These are phyloP conservation scores for Pseudonectria buxi DNA, from an alignment of 2,329 filamentous ascomycete genomes.

Conservation along the genomic window DNA sequence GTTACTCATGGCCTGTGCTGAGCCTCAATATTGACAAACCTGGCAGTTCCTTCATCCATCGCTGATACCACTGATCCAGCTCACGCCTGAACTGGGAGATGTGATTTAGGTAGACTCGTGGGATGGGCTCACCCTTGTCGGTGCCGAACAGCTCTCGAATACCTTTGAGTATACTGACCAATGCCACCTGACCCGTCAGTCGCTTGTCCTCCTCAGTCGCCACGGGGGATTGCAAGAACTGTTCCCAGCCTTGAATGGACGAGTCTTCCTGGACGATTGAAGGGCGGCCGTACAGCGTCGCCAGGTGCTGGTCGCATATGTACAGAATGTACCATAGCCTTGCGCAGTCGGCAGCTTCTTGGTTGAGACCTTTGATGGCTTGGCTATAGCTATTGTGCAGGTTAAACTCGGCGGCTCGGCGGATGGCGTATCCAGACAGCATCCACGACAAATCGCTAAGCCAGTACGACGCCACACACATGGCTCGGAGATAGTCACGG, in stretches of 20 bases:
- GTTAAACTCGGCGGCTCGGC: constrained; percentile 42
- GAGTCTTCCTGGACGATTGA: constrained; percentile 52
- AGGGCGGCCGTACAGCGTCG: constrained; percentile 53
- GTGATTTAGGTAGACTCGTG: constrained; percentile 47
- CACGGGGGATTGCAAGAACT: constrained; percentile 44
- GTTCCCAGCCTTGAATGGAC: constrained; percentile 51
- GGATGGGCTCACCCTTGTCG: constrained; percentile 46
- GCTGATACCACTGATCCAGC: constrained; percentile 32
- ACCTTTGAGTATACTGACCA: constrained; percentile 52
- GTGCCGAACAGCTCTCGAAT: constrained; percentile 50
- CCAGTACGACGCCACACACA: constrained; percentile 58
- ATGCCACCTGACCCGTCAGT: constrained; percentile 51
- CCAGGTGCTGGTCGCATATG: constrained; percentile 55
- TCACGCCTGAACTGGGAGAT: constrained; percentile 28
- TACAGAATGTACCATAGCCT: constrained; percentile 56
- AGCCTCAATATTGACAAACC: constrained; percentile 13
- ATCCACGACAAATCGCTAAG: constrained; percentile 57
- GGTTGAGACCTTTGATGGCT: constrained; percentile 30
- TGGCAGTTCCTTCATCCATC: constrained; percentile 29
- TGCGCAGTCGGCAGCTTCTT: constrained; percentile 45
- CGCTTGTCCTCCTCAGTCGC: constrained; percentile 49
- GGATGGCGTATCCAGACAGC: constrained; percentile 47
- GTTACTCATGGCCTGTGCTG: background rate
- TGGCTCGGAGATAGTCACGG: constrained; percentile 50
- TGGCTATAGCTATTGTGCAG: constrained; percentile 36